Base-by-base conservation (phyloP, 2,329 filamentous ascomycete genomes). In the Neoascochyta sp. region DNA sequence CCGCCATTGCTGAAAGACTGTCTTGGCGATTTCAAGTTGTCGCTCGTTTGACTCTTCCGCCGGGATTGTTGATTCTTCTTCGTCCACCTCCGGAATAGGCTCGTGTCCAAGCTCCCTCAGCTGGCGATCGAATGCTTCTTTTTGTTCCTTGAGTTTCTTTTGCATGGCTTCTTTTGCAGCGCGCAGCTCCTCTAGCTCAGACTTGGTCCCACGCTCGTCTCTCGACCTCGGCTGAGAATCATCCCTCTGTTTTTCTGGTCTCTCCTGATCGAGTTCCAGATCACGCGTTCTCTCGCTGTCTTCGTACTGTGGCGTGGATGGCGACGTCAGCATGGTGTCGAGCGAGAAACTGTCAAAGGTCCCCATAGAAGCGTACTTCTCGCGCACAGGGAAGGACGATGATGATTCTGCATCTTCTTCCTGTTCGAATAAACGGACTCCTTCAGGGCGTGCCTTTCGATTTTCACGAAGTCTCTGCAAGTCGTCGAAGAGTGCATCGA, bases 291-390 rank as follows among this genome's bases (percentile, higher is more conserved):
- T 77, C 15, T 90, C 83, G 26, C 90, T 87, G n/a, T 80, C 76
- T 33, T 89, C 86, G 12, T 57, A 86, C 39, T 79, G 85, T 3
- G 92, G 92, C 0, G 90, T 96, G 0, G 88, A 93, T 2, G 92
- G 92, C 74, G 95, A 88, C 0, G 92, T 98, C 28, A 98, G 72
- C 9, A 82, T 83, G 1, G 92, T 98, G 58, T 98, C 92, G 10
- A 98, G 72, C 2, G 90, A 96, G 53, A 95, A 92, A 57, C 94
- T 95, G 64, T 98, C 92, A 30, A 96, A 74, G 0, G 90, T 95
- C 2, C 90, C 90, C 32, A 84, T 92, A 3, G 89, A 95, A 68
- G 95, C 78, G 63, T 96, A 96, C 56, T 96, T 96, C 50, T 98
- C 92, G 29, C 92, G 76, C 16, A 89, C 73, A 2, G 87, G 83